These are phyloP conservation scores for Boechera divaricarpa DNA, from an alignment of 345 rosid species.

Conservation along the genomic window DNA sequence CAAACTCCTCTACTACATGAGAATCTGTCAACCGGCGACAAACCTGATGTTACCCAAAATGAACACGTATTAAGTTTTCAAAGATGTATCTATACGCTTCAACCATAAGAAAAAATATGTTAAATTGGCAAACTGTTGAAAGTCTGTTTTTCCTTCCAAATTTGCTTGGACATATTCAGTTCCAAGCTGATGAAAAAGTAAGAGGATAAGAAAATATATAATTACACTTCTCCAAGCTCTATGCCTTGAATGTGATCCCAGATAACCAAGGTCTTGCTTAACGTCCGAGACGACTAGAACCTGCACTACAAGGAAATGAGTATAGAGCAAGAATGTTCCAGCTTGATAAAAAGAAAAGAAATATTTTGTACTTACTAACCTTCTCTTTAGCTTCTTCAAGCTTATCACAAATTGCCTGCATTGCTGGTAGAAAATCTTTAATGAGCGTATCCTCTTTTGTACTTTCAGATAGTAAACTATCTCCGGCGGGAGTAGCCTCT, in stretches of 20 bases:
- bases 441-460: slow-evolving; percentile 63
- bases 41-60: slow-evolving; percentile 55
- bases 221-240: slow-evolving; percentile 88
- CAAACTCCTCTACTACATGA: slow-evolving; percentile 71
- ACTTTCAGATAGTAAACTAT: slow-evolving; percentile 48
- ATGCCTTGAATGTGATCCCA: slow-evolving; percentile 61
- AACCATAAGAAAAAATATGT: background rate
- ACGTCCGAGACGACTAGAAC: slow-evolving; percentile 90
- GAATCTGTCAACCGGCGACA: slow-evolving; percentile 81
- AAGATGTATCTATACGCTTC: background rate
- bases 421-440: slow-evolving; percentile 82
- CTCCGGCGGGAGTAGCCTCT: slow-evolving; percentile 48
- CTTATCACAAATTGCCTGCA: slow-evolving; percentile 80
- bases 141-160: slow-evolving; percentile 18
- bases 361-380: slow-evolving; percentile 51
- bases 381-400: slow-evolving; percentile 80
- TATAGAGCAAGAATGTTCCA: slow-evolving; percentile 32
- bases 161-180: slow-evolving; percentile 5
- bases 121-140: background rate
- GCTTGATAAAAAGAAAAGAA: slow-evolving; percentile 27
- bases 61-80: background rate
- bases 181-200: slow-evolving; percentile 20
- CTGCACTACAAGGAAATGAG: slow-evolving; percentile 59
- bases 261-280: slow-evolving; percentile 80
- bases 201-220: slow-evolving; percentile 14